Percentiles rank a stretch among this genome's conserved stretches.
Conservation (phyloP, 2,329 filamentous ascomycete species). For the Alternaria ethzedia region DNA sequence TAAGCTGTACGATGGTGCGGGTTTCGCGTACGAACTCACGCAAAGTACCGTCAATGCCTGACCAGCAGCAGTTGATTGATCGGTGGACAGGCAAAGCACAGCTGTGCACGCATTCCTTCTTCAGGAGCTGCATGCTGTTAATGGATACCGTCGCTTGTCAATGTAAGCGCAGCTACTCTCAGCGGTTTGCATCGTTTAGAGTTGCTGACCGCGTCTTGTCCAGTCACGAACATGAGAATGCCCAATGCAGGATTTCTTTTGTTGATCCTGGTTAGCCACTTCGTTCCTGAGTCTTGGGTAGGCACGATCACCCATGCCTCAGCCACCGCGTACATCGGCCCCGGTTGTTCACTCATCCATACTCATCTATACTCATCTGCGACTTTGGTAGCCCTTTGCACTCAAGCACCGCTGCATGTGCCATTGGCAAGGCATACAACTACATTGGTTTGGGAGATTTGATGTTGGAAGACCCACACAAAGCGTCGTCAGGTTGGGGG, state of each 20-base stretch:
- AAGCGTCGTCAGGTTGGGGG: slow-evolving; percentile 39
- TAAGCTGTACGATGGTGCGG: not conserved
- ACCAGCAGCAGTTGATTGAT: not conserved
- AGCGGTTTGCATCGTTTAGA: slow-evolving; percentile 20
- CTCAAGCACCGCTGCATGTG: not conserved
- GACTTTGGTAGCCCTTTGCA: not conserved
- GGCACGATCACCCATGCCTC: slow-evolving; percentile 6
- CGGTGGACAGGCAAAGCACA: not conserved
- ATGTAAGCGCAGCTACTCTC: slow-evolving; percentile 12
- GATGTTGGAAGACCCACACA: slow-evolving; percentile 12
- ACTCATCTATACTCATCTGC: not conserved
- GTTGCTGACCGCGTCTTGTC: slow-evolving; percentile 23
- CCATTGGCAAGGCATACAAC: slow-evolving; percentile 11
- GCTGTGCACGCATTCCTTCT: not conserved
- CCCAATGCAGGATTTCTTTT: not conserved
- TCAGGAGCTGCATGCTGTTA: not conserved
- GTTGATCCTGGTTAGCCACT: not conserved
- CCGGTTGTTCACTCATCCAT: slow-evolving; percentile 15
- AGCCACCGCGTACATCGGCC: slow-evolving; percentile 1
- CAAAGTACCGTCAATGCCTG: not conserved
- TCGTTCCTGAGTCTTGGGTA: not conserved
- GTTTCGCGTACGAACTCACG: not conserved
- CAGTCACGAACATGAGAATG: slow-evolving; percentile 10
- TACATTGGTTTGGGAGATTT: slow-evolving; percentile 7
- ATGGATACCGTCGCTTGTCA: not conserved